Base-by-base conservation (phyloP, 345 rosid genomes). In the Eucalyptus lansdowneana region DNA sequence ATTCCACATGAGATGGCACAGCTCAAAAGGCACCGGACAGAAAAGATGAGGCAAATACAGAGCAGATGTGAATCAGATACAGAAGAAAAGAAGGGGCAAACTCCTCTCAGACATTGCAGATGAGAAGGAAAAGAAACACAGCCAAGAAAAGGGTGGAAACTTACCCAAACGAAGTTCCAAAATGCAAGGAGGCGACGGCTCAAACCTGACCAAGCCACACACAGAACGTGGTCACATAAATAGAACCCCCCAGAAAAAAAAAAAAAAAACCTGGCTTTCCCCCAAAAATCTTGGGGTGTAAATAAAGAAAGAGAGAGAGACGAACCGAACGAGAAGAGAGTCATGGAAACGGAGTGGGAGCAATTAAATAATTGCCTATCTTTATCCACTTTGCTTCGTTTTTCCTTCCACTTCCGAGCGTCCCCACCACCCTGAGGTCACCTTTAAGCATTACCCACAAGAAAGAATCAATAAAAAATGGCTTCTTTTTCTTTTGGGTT, bases 321-420 rank as follows among this genome's bases (percentile, higher is more conserved):
- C 87, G 91, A 86, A 92, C 93, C 91, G 93, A 92, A 89, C 87
- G 87, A 49, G 69, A 89, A 83, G 89, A 22, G n/a, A 80, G 91
- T 87, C 90, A 89, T 62, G 92, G 81, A 65, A 51, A 86, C 69
- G 86, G 80, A 90, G 88, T 86, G 92, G 91, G 85, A 92, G 91
- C 72, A 81, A 89, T 56, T 80, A 15, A 53, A 50, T 80, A n/a
- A 44, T 13, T 47, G 86, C 89, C 69, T 86, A 90, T 88, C 92
- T 87, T 91, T 89, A 92, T 92, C 93, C 87, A 50, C 25, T 89
- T 50, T 17, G 86, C 83, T 90, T 86, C 45, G 31, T 88, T 80
- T 81, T 11, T 42, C 83, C 42, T 76, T 53, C 58, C 47, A 40
- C 42, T 40, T 86, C 56, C 60, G 49, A 25, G 58, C 83, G 44